Conservation (phyloP, 1,284 basidiomycete species). For the Puccinia brachypodii region DNA sequence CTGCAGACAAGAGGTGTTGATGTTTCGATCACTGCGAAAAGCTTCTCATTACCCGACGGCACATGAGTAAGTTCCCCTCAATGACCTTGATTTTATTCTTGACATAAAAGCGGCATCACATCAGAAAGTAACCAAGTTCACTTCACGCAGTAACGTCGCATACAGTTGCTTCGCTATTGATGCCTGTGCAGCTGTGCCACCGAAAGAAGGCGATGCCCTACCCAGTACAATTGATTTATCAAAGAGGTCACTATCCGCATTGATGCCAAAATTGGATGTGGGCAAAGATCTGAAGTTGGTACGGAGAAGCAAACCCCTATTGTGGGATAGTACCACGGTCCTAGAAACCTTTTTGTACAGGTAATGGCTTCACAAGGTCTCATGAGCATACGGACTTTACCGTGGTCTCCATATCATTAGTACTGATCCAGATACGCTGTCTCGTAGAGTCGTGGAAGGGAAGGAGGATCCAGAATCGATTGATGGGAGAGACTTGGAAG, state of each 20-base stretch:
- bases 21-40: constrained; percentile 4
- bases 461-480: constrained; percentile 39
- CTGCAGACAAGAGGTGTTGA: constrained; percentile 9
- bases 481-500: constrained; percentile 12
- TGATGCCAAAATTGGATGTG: constrained; percentile 21
- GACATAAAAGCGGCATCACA: background rate
- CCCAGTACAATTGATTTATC: constrained; percentile 19
- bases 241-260: constrained; percentile 6
- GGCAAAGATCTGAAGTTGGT: constrained; percentile 34
- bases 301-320: constrained; percentile 27
- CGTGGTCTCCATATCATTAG: background rate
- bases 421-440: background rate
- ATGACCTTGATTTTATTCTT: background rate
- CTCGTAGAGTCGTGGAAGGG: constrained; percentile 6
- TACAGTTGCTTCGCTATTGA: constrained; percentile 26
- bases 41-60: background rate
- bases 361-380: background rate
- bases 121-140: background rate
- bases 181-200: background rate
- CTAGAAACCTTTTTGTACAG: constrained; percentile 42
- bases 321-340: constrained; percentile 36
- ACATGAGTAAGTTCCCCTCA: background rate
- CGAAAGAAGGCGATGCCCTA: constrained; percentile 23
- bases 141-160: background rate
- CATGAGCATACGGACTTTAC: background rate